Evolutionary conservation across 306 rosid species (phyloP).

Genomic region (Corylus avellana): DNA sequence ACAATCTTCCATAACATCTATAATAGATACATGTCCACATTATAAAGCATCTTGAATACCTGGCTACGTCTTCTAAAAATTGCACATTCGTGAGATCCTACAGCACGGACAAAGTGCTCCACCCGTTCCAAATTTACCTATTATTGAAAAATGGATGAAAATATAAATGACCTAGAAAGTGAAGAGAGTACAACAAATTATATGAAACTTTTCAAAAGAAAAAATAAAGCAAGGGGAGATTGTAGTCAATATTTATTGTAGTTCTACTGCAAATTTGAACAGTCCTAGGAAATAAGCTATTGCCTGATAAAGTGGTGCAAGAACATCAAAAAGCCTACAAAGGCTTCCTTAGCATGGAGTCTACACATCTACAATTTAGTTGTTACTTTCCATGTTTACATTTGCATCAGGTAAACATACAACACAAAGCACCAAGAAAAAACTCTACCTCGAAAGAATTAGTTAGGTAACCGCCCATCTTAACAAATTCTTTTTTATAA

Average conservation of each 20-base stretch:
- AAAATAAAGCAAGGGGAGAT: not conserved
- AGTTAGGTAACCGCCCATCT: constrained; percentile 36
- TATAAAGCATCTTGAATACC: constrained; percentile 9
- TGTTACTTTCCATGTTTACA: not conserved
- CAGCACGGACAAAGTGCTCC: constrained; percentile 14
- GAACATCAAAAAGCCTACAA: not conserved
- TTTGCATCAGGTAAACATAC: too few species aligned
- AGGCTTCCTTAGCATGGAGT: not conserved
- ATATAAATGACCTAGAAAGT: not conserved
- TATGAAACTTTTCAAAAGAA: not conserved
- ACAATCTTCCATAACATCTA: not conserved
- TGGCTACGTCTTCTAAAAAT: constrained; percentile 21
- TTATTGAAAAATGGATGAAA: not conserved
- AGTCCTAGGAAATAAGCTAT: not conserved
- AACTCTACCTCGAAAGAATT: constrained; percentile 19
- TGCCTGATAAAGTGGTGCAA: not conserved
- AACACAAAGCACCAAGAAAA: too few species aligned
- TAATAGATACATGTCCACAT: not conserved
- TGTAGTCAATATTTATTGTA: not conserved
- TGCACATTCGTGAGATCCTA: constrained; percentile 26
- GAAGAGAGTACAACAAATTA: not conserved
- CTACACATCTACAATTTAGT: not conserved
- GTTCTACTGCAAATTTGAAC: not conserved
- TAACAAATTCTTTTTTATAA: constrained; percentile 24
- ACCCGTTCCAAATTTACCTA: constrained; percentile 28